These are phyloP conservation scores for Malus fusca DNA, from an alignment of 306 rosid genomes.

Conservation along the genomic window DNA sequence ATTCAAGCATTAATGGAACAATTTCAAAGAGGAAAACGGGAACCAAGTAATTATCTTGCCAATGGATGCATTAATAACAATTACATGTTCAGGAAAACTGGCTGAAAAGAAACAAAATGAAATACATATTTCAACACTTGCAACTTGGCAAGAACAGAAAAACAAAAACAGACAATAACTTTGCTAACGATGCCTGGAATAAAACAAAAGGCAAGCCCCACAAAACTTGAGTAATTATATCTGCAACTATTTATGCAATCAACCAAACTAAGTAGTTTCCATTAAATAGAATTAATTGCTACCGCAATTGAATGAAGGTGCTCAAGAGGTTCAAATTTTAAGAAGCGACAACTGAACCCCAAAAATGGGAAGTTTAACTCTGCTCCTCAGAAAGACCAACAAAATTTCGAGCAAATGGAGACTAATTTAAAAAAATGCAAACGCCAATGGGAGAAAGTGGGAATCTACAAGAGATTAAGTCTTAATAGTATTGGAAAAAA, in stretches of 20 bases:
- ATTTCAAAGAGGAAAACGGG: background rate
- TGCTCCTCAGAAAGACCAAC: background rate
- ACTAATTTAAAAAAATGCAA: background rate
- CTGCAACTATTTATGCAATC: background rate
- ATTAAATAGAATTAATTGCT: background rate
- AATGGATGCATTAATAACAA: background rate
- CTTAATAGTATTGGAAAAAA: background rate
- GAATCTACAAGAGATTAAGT: constrained; percentile 17
- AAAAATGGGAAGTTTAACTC: background rate
- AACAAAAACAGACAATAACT: background rate
- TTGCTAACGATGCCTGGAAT: background rate
- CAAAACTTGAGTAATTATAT: background rate
- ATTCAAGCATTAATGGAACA: constrained; percentile 3
- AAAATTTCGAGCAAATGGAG: constrained; percentile 5
- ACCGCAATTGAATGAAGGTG: background rate
- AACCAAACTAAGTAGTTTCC: background rate
- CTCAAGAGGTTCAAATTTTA: background rate
- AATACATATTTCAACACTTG: background rate
- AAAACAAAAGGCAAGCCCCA: background rate
- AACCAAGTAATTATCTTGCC: background rate
- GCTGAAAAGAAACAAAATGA: background rate
- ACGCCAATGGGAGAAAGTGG: constrained; percentile 6
- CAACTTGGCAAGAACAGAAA: background rate
- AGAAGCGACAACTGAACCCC: background rate
- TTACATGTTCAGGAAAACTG: background rate